Evolutionary conservation across 148 eudicot species (phyloP).

Genomic region (Fagopyrum homotropicum): DNA sequence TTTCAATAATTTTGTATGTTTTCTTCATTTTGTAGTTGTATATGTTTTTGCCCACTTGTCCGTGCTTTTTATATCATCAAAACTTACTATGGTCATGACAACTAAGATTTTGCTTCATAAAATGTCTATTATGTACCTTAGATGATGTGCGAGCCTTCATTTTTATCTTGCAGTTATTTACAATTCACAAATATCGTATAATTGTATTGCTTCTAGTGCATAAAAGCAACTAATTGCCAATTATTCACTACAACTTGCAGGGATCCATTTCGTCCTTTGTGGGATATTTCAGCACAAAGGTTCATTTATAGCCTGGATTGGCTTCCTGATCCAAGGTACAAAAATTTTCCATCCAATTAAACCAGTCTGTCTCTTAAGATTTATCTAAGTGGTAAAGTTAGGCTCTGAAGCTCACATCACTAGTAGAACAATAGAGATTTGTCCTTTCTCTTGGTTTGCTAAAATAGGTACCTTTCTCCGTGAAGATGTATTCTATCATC

Average conservation of each 20-base stretch:
- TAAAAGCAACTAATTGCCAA: neutral
- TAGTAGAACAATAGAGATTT: neutral
- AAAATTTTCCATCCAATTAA: neutral
- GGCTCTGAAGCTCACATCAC: too few species aligned
- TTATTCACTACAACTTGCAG: conserved; percentile 33
- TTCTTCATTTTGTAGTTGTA: neutral
- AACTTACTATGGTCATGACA: neutral
- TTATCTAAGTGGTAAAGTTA: too few species aligned
- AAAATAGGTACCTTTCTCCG: conserved; percentile 14
- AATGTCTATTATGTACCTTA: too few species aligned
- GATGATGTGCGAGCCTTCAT: too few species aligned
- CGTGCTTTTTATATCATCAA: neutral
- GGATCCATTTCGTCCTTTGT: conserved; percentile 80
- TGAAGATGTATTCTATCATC: conserved; percentile 65
- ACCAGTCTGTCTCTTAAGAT: neutral
- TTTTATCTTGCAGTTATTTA: too few species aligned
- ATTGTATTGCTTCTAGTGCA: neutral
- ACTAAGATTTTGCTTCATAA: neutral
- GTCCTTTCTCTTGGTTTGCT: conserved; percentile 2
- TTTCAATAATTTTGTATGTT: neutral
- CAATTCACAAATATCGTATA: neutral
- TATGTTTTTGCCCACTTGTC: neutral
- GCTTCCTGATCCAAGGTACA: conserved; percentile 84
- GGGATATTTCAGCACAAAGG: conserved; percentile 54
- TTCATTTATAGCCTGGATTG: conserved; percentile 73